Evolutionary conservation across 352 stramenopile genomes (phyloP), one percentile per base, ranked within the genome.

Genomic region (Globisporangium paroecandrum): DNA sequence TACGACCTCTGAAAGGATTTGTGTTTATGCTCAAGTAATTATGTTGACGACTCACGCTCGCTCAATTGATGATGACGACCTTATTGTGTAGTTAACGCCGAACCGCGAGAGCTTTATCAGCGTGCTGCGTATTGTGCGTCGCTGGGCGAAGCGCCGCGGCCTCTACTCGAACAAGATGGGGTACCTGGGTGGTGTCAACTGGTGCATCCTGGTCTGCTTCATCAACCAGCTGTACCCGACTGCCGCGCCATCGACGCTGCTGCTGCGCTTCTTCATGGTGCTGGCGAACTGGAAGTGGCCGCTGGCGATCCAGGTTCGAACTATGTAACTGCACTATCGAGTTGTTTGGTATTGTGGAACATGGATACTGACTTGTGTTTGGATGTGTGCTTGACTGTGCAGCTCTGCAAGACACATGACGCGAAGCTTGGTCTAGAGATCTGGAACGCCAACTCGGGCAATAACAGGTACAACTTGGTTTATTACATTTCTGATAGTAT

Each of bases 151-250:
- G 63, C 79, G 84, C 38, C 79, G 98, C 29, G 98, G 98, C 27
- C 73, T 99, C 32, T 99, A 99, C 79, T 98, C 92, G 55, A 99
- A 99, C 86, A 98, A 99, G 69, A 95, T 99, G 77, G 98, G 98
- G 10, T 99, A 99, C 73, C 77, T 99, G 2, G 98, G 98, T 59
- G 98, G 98, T 70, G 93, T 99, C 22, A 99, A 99, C 78, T 99
- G 89, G 82, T 98, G 97, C 65, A 99, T 99, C 70, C 79, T 99
- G 58, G 96, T 99, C 27, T 98, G 92, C 69, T 98, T 98, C 59
- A 93, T 99, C 58, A 99, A 96, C 53, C 89, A 96, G 63, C 65
- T 97, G 59, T 96, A 96, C 74, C 89, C 89, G 25, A 95, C 85
- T 3, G 89, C 89, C 9, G 88, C 88, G 12, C 87, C 89, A 0